Base-by-base conservation (phyloP, 768 basidiomycete genomes). In the Suillus discolor region DNA sequence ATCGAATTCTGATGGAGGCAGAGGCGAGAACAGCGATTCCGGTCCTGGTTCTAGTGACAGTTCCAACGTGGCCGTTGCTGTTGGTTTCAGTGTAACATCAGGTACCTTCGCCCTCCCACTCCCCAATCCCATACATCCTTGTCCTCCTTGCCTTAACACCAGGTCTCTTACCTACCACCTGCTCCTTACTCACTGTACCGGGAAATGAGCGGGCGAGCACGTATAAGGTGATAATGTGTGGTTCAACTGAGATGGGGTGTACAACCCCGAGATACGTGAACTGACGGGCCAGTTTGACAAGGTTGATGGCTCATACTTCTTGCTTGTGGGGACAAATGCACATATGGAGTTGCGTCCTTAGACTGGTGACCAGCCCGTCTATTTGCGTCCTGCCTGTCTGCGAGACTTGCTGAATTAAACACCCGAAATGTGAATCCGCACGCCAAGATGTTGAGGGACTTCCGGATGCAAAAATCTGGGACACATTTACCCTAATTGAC, bases 201-300 rank as follows among this genome's bases (percentile, higher is more conserved):
- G 93, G 75, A 97, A 96, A 76, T 97, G 95, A 66, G 92, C 90
- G 36, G 95, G 83, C 15, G 91, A 89, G 62, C 94, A 87, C 7
- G 96, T 97, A 76, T 96, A 98, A 0, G 96, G 97, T 1, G 92
- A 94, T 4, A 99, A 81, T 0, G 97, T 99, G 72, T 97, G 97
- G 72, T 97, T 94, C 1, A 94, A 95, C 70, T 90, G 84, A 23
- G 88, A 89, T 55, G 99, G 86, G 4, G 92, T 93, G 18, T 31
- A 31, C 31, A 31, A 6, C 6, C 31, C 31, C 6, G 31, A 31
- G 31, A 6, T 31, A 31, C 31, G 31, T 31, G 31, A 6, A 31
- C 31, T 31, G 31, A 31, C 31, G 31, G 6, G 31, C 31, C 31
- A 31, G 31, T 31, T 31, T 31, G 31, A 31, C 31, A 31, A 31